These are phyloP conservation scores for Fusarium paranaense DNA, from an alignment of 2,329 filamentous ascomycete species.

Conservation along the genomic window DNA sequence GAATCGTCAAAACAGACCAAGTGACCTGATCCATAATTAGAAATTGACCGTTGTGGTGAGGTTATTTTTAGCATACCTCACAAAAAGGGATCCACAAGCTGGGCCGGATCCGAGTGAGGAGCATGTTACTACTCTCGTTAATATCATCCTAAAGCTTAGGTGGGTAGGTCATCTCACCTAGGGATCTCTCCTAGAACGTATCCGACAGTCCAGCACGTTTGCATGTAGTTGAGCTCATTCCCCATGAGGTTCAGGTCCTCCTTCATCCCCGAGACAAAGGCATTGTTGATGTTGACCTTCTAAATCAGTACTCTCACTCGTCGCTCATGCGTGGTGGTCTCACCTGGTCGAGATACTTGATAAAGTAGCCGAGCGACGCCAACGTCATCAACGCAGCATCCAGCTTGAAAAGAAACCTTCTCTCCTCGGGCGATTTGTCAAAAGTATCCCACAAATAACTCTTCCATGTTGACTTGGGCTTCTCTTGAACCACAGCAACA, in stretches of 20 bases:
- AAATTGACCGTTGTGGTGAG: fast-evolving
- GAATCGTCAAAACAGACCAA: constrained; percentile 49
- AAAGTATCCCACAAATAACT: constrained; percentile 63
- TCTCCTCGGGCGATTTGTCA: constrained; percentile 56
- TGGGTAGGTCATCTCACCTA: constrained; percentile 14
- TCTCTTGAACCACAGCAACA: constrained; percentile 18
- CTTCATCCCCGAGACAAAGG: constrained; percentile 57
- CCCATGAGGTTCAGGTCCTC: constrained; percentile 62
- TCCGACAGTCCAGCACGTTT: constrained; percentile 68
- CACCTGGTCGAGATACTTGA: constrained; percentile 53
- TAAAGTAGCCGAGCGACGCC: constrained; percentile 53
- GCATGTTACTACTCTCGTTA: constrained; percentile 43
- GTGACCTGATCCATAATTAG: constrained; percentile 31
- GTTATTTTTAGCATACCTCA: constrained; percentile 26
- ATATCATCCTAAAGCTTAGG: too few relatives aligned
- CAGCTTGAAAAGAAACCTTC: constrained; percentile 56
- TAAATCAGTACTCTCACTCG: background rate
- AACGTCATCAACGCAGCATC: constrained; percentile 54
- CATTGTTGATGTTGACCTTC: constrained; percentile 43
- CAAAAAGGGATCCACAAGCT: constrained; percentile 56
- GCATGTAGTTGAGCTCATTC: constrained; percentile 61
- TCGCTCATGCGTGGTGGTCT: fast-evolving
- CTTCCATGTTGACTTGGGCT: constrained; percentile 49
- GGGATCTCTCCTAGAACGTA: constrained; percentile 64
- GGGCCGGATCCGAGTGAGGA: constrained; percentile 53